Evolutionary conservation across 768 basidiomycete species (phyloP).

Genomic region (Lactifluus pinguis): DNA sequence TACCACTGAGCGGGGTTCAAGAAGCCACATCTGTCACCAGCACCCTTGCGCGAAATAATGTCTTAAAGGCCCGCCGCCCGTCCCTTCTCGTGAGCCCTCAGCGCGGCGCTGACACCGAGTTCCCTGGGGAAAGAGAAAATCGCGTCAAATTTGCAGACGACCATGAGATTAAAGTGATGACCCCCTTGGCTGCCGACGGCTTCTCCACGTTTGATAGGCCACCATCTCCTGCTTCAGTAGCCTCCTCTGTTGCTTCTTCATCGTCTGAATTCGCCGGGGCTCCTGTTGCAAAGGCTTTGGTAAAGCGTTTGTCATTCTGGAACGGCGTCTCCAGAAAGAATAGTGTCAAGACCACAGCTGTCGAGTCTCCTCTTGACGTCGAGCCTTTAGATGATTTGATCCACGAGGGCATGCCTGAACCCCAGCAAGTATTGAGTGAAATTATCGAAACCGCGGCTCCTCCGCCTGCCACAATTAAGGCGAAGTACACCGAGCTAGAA

Average conservation of each 20-base stretch:
- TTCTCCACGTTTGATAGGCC: conserved; percentile 19
- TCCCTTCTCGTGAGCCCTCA: conserved; percentile 33
- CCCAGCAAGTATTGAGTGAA: conserved; percentile 43
- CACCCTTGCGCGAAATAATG: conserved; percentile 43
- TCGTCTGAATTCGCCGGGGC: conserved; percentile 36
- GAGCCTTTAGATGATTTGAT: conserved; percentile 18
- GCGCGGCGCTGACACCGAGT: conserved; percentile 9
- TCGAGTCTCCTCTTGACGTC: conserved; percentile 4
- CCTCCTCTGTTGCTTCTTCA: conserved; percentile 44
- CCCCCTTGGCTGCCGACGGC: conserved; percentile 25
- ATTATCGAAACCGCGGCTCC: conserved; percentile 57
- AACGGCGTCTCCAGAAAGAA: conserved; percentile 40
- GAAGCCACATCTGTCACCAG: conserved; percentile 48
- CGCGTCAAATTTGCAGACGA: conserved; percentile 49
- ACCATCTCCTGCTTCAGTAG: conserved; percentile 24
- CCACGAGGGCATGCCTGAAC: conserved; percentile 23
- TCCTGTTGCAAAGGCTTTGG: conserved; percentile 56
- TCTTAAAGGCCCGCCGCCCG: conserved; percentile 34
- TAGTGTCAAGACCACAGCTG: background rate
- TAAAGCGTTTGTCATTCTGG: conserved; percentile 70
- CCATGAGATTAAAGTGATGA: conserved; percentile 38
- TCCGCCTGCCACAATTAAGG: conserved; percentile 51
- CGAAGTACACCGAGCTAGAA: conserved; percentile 69
- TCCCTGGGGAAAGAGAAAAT: conserved; percentile 11
- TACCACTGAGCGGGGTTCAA: conserved; percentile 55